Evolutionary conservation across 164 flowering plant genomes (phyloP), one percentile per base, ranked within the genome.

Genomic region (Houttuynia cordata): DNA sequence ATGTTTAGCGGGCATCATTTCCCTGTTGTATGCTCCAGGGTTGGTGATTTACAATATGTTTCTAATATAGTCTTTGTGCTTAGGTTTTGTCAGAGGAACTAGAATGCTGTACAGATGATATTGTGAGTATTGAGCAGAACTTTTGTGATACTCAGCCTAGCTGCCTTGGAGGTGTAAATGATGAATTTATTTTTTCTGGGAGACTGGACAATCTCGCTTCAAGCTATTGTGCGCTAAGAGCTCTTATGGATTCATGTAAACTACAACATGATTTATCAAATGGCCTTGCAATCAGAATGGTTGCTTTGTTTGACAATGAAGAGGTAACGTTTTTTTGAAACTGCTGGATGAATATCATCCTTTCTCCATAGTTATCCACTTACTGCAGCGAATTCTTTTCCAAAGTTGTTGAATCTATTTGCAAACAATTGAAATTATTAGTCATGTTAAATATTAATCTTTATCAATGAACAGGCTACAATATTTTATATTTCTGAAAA

Each of bases 131-230:
- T 63, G 96, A 92, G 73, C 70, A 88, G 68, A 88, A 87, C 71
- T 68, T 89, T 58, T 92, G 96, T 74, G 96, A 92, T 74, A 92
- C 93, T 22, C 98, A 88, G 67, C 92, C 96, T 39, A 87, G 96
- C 76, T 88, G 95, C 76, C 83, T 92, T 70, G 98, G 96, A 70
- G 98, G 98, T 65, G 89, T 76, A 69, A 85, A 87, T 67, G 71
- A 85, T 76, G 96, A 92, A 63, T 92, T 92, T 70, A 89, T 92
- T 57, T 89, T 85, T 74, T 88, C 98, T 73, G 98, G 96, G 70
- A 81, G 96, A 75, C 73, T 92, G 55, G 96, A 92, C 72, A 88
- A 92, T 72, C 95, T 92, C 51, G 95, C 93, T 67, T 88, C 95
- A 62, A 87, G 93, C 61, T 92, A 70, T 69, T 92, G 96, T 79